phyloP scores from a whole-genome alignment of 1,139 yeast species.

The Suhomyces ambrosiae region DNA sequence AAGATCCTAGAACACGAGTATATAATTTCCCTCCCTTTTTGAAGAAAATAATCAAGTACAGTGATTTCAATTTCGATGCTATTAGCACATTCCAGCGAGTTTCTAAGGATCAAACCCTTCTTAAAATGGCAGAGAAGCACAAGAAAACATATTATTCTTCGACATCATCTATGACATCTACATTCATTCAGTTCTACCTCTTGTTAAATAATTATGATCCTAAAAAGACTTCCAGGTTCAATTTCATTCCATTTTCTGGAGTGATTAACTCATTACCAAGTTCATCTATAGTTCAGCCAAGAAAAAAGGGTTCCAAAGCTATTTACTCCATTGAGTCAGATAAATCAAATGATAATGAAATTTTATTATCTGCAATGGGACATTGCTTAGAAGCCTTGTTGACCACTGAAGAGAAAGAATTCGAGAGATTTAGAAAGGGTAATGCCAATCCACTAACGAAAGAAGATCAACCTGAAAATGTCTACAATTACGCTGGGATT shows the following conservation, averaged over 20 bases:
- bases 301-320: slow-evolving; percentile 32
- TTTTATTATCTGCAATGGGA: slow-evolving; percentile 76
- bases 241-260: slow-evolving; percentile 40
- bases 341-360: slow-evolving; percentile 66
- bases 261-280: slow-evolving; percentile 38
- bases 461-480: slow-evolving; percentile 17
- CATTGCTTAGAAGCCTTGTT: slow-evolving; percentile 74
- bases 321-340: slow-evolving; percentile 73
- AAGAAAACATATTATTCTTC: slow-evolving; percentile 64
- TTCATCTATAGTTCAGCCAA: slow-evolving; percentile 43
- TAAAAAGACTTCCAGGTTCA: slow-evolving; percentile 27
- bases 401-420: slow-evolving; percentile 57
- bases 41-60: slow-evolving; percentile 61
- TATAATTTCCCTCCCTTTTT: slow-evolving; percentile 70
- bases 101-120: slow-evolving; percentile 54
- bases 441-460: slow-evolving; percentile 6
- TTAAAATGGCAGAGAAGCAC: slow-evolving; percentile 51
- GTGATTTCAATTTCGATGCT: slow-evolving; percentile 66
- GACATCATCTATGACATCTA: slow-evolving; percentile 83
- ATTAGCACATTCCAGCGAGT: slow-evolving; percentile 65
- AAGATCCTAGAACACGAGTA: slow-evolving; percentile 74
- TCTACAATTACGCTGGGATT: slow-evolving; percentile 71
- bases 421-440: slow-evolving; percentile 35
- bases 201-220: slow-evolving; percentile 56
- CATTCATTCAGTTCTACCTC: slow-evolving; percentile 74